Evolutionary conservation across 306 rosid genomes (phyloP), one percentile per base, ranked within the genome.

Genomic region (Gastrolobium bilobum): DNA sequence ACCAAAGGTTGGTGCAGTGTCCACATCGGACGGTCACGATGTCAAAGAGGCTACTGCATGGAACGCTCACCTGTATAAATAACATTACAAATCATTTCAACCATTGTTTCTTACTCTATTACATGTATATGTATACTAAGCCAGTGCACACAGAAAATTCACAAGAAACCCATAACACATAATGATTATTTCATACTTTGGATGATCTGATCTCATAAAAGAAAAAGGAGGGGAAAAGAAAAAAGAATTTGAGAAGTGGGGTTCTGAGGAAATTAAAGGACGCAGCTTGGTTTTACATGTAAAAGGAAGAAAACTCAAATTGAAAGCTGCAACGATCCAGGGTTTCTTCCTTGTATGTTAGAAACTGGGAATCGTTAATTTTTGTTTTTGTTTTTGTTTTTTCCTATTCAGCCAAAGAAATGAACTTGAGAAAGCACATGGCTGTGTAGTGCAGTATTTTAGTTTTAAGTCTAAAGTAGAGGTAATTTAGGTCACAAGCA

Each of bases 1-100:
- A 91, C 99, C 97, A 96, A n/a, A 96, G 88, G 90, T 96, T 96
- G 72, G 93, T 90, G 89, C 99, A 96, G 92, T 93, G 99, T 15
- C 99, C 99, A 71, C 99, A 96, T 88, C 99, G 93, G 80, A 96
- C 98, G 68, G 99, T 96, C 87, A 96, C 99, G 7, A 91, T 93
- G 87, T 96, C 99, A 72, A 90, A 84, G 56, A 96, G 79, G 85
- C 85, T 93, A 71, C 90, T 90, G 98, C 96, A 96, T 93, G 99
- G 99, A 89, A 96, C 99, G 79, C 99, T 96, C 89, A 96, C 99
- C 99, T 96, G 92, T 83, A 65, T 29, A 33, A 6, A 76, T 20
- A 20, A 20, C 26, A 20, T 20, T 20, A 15, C 6, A 14, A 67
- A 10, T 14, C 4, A 40, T 43, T 33, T n/a, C 31, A 9, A 31